phyloP scores from a whole-genome alignment of 805 yeast genomes.

The Metschnikowia sp. region DNA sequence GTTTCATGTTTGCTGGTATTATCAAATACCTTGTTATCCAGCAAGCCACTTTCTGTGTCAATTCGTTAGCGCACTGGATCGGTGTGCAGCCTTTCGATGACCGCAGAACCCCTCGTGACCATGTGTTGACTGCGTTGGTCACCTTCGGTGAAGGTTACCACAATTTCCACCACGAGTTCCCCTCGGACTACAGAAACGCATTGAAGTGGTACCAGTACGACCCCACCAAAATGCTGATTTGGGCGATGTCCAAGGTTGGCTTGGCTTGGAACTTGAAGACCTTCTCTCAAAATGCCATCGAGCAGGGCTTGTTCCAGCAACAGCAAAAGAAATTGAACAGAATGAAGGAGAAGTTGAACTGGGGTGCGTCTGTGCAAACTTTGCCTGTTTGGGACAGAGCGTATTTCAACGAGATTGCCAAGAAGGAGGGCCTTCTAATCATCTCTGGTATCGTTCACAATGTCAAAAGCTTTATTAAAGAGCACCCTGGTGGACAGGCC shows the following conservation, averaged over 20 bases:
- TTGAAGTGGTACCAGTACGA: constrained; percentile 85
- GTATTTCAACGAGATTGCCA: constrained; percentile 52
- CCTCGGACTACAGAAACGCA: constrained; percentile 85
- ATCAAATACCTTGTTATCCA: constrained; percentile 68
- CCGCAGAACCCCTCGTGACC: constrained; percentile 84
- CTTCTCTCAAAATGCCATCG: constrained; percentile 75
- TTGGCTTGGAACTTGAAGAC: constrained; percentile 70
- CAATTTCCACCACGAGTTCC: constrained; percentile 89
- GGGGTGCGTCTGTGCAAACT: constrained; percentile 68
- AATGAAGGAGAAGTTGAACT: constrained; percentile 57
- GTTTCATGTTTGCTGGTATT: constrained; percentile 73
- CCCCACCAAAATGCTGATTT: constrained; percentile 71
- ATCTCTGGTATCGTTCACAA: constrained; percentile 80
- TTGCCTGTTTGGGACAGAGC: constrained; percentile 74
- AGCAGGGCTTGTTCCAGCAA: constrained; percentile 79
- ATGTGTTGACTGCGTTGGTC: constrained; percentile 72
- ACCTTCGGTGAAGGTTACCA: constrained; percentile 90
- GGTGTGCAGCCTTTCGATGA: constrained; percentile 86
- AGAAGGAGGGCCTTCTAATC: constrained; percentile 58
- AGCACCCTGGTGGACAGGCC: constrained; percentile 85
- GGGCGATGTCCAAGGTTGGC: constrained; percentile 58
- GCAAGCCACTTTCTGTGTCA: constrained; percentile 84
- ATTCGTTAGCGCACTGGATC: constrained; percentile 83
- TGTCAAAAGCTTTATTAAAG: constrained; percentile 61
- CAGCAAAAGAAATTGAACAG: constrained; percentile 75